These are phyloP conservation scores for Thalassiosira oceanica DNA, from an alignment of 352 stramenopile species.

Conservation along the genomic window DNA sequence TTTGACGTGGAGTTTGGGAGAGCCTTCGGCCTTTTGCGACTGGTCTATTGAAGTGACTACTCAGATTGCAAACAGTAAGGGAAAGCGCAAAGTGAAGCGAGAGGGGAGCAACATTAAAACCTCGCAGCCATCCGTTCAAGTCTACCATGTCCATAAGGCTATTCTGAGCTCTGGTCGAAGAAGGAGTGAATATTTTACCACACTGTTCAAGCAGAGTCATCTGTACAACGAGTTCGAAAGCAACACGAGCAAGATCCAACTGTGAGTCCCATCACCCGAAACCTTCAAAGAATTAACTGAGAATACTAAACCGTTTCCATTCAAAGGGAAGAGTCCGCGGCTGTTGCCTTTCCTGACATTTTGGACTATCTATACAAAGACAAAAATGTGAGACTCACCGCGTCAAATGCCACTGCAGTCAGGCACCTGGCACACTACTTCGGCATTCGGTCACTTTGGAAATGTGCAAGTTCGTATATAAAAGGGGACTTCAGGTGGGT, in stretches of 20 bases:
- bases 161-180: constrained; percentile 25
- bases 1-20: constrained; percentile 43
- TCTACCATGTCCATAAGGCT: constrained; percentile 52
- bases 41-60: constrained; percentile 45
- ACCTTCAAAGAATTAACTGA: too few relatives aligned
- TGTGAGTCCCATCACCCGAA: too few relatives aligned
- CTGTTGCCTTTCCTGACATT: constrained; percentile 37
- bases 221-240: constrained; percentile 40
- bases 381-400: constrained; percentile 43
- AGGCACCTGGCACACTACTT: constrained; percentile 52
- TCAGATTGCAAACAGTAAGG: neutral
- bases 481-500: constrained; percentile 48
- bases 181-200: constrained; percentile 49
- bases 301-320: too few relatives aligned
- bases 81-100: neutral
- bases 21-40: constrained; percentile 41
- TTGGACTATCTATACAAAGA: constrained; percentile 51
- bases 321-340: constrained; percentile 36
- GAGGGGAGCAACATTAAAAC: constrained; percentile 6
- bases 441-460: constrained; percentile 49
- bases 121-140: constrained; percentile 7
- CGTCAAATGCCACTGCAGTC: constrained; percentile 41
- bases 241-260: constrained; percentile 30
- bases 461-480: constrained; percentile 37
- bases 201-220: constrained; percentile 49